Base-by-base conservation (phyloP, 257 asterid genomes). In the Solanum phureja region DNA sequence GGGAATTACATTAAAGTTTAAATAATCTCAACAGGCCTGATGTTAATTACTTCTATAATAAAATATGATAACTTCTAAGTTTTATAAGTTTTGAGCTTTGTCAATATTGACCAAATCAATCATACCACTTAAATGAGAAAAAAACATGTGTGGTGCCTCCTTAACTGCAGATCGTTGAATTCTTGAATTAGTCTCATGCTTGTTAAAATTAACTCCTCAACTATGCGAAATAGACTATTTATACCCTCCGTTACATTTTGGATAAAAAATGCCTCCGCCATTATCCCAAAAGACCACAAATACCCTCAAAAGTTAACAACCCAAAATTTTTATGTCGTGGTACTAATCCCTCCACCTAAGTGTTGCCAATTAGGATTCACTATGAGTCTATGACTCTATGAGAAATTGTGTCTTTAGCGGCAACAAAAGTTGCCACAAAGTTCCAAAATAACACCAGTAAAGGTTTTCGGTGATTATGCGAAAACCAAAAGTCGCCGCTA, bases 271-370 rank as follows among this genome's bases (percentile, higher is more conserved):
- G 0, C 0, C 62, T 2, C 23, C 1, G 0, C 0, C 23, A 52
- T 52, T 52, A 52, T 52, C 9, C 0, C n/a, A 52, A 18, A 0
- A 52, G n/a, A 52, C 62, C 0, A 52, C n/a, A 1, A 52, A 52
- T 52, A 52, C 0, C 62, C 23, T 52, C n/a, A 0, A 2, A 0
- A 52, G 62, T 0, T 16, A 52, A 16, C 10, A 52, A 52, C 0
- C n/a, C 62, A 52, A 52, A 1, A 1, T 52, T 52, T 52, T 52
- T 0, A 2, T 18, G 9, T 0, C 1, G 1, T 18, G n/a, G 0
- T 0, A 52, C 62, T 52, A 18, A 52, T 18, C n/a, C n/a, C 23
- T 52, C 23, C 62, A 52, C 1, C 9, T 52, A 52, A 52, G 1
- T 10, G 2, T 52, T 0, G 62, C 10, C 62, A 52, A 52, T 1